Conservation (phyloP, 2,329 filamentous ascomycete genomes). For the Penicillium sp. region DNA sequence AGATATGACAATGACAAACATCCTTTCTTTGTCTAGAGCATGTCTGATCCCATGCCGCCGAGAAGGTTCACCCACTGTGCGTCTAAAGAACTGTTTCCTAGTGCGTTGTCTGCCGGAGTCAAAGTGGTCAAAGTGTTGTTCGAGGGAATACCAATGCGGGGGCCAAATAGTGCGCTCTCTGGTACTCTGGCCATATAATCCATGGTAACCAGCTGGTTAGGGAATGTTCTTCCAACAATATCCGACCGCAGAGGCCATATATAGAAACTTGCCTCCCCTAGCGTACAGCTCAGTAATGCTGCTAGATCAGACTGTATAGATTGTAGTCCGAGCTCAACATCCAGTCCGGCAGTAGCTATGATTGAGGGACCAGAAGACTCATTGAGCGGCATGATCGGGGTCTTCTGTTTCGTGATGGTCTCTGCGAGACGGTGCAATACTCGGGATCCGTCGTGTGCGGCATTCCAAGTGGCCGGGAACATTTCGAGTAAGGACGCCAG, state of each 20-base stretch:
- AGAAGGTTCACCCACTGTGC: constrained; percentile 11
- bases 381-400: neutral
- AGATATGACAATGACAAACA: no score
- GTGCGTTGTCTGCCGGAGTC: neutral
- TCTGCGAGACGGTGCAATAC: neutral
- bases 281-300: neutral
- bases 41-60: constrained; percentile 13
- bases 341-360: neutral
- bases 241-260: constrained; percentile 2
- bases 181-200: neutral
- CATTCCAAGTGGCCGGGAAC: neutral
- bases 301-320: constrained; percentile 1
- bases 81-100: neutral
- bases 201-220: constrained; percentile 1
- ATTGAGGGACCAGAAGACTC: neutral
- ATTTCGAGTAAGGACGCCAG: constrained; percentile 3
- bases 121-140: neutral
- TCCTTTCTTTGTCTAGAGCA: constrained; percentile 10
- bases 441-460: constrained; percentile 1
- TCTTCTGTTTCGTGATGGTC: neutral
- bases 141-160: neutral
- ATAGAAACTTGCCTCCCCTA: constrained; percentile 5
- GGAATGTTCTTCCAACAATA: neutral
- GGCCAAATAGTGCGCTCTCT: neutral
- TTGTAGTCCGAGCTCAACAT: constrained; percentile 1